Base-by-base conservation (phyloP, 2,329 filamentous ascomycete genomes). In the Alternaria solani region DNA sequence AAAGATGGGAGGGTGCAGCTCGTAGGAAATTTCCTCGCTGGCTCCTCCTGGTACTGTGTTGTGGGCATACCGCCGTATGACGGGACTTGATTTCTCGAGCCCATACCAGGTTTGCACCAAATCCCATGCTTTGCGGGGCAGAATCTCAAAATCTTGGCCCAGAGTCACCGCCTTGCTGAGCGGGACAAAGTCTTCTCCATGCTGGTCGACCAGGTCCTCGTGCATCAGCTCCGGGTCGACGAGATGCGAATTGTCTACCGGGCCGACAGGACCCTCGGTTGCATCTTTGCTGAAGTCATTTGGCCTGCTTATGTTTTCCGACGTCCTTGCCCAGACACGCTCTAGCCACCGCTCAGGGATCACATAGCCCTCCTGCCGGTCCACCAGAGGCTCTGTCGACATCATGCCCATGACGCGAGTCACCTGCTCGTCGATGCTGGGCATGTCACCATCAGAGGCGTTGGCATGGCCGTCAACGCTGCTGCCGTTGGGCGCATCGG, bases 171-270 rank as follows among this genome's bases (percentile, higher is more conserved):
- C 92, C 2, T 87, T 87, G 67, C 89, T 91, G 44, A 98, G 83
- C 3, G 91, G 89, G 32, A 94, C 86, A 70, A 93, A 96, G 30
- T 73, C 64, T 11, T 78, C 69, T 16, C 85, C 81, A 14, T 81
- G 79, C 48, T 80, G 74, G 55, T 80, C 79, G 8, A 63, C 63
- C 34, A 78, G 59, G 28, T 70, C 68, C 6, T 71, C 67, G 18
- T 60, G 55, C 7, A 71, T 38, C 7, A 64, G 57, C 25, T 69
- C 70, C 51, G 63, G 55, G 36, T 78, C 75, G 18, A 76, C 77
- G 48, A 97, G 89, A 73, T 94, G 91, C 0, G 91, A 88, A 74
- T 97, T 97, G 81, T 97, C 93, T 32, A 98, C 86, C 0, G 92
- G 91, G 1, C 93, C 93, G 57, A 95, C 85, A 5, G 87, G 85